A percentile compares a stretch with the other conserved stretches of the same genome.
These are phyloP conservation scores for Solanum chiquidenum DNA, from an alignment of 257 asterid species.

Conservation along the genomic window DNA sequence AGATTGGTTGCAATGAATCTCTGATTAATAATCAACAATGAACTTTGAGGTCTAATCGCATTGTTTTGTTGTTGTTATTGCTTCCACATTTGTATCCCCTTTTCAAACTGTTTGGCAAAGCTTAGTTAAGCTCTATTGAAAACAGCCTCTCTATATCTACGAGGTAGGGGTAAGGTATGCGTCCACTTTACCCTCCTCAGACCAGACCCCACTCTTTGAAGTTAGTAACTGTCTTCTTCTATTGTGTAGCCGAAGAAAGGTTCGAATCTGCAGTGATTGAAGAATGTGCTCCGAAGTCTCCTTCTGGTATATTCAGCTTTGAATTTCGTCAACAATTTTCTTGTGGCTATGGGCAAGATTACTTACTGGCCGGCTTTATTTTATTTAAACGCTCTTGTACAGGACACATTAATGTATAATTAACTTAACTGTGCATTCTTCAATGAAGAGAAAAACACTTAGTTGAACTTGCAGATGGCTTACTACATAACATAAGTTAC, in stretches of 20 bases:
- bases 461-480: neutral
- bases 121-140: neutral
- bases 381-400: neutral
- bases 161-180: neutral
- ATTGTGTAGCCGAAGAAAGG: neutral
- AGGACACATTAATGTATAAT: neutral
- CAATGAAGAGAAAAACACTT: neutral
- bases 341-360: rapidly evolving
- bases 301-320: neutral
- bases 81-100: neutral
- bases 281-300: neutral
- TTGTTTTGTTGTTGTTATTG: neutral
- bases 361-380: neutral
- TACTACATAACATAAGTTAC: neutral
- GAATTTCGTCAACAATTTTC: neutral
- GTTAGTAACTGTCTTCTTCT: neutral
- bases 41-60: neutral
- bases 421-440: neutral
- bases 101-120: neutral
- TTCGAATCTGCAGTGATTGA: neutral
- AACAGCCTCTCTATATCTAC: neutral
- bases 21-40: neutral
- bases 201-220: neutral
- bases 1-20: neutral
- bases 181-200: neutral